These are phyloP conservation scores for Saprolegnia diclina DNA, from an alignment of 352 stramenopile species.

Conservation along the genomic window DNA sequence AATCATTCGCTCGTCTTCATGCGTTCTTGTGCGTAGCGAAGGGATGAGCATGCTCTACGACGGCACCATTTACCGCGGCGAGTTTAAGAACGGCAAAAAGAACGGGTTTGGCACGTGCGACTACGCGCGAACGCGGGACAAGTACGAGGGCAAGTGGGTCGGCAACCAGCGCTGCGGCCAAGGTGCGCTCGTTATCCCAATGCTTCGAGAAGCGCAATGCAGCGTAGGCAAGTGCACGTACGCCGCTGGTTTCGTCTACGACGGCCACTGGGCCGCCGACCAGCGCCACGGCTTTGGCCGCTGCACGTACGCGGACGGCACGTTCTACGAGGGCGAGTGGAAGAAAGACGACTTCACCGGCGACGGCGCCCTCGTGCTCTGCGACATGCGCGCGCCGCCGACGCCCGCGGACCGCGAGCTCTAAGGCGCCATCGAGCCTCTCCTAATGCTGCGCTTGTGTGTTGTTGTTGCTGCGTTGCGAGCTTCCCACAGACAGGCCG, in stretches of 20 bases:
- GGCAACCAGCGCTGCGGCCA: conserved; percentile 58
- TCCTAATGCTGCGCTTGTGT: no score
- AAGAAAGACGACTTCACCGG: conserved; percentile 62
- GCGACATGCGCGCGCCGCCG: not conserved
- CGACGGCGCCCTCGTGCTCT: conserved; percentile 57
- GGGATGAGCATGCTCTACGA: conserved; percentile 51
- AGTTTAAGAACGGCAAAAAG: conserved; percentile 76
- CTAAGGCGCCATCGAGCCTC: no score
- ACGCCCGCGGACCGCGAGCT: no score
- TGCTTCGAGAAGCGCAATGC: no score
- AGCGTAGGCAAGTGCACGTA: conserved; percentile 38
- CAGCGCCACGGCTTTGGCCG: conserved; percentile 67
- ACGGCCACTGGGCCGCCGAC: conserved; percentile 79
- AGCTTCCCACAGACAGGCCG: no score
- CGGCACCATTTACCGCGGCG: conserved; percentile 74
- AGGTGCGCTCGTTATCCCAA: conserved; percentile 25
- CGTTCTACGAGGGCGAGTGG: conserved; percentile 82
- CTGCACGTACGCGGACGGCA: conserved; percentile 67
- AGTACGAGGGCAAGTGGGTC: conserved; percentile 85
- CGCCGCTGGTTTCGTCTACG: conserved; percentile 61
- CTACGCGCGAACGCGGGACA: conserved; percentile 48
- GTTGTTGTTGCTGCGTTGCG: no score
- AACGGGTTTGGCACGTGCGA: conserved; percentile 75
- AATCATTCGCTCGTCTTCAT: not conserved
- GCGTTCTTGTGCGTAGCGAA: conserved; percentile 19